phyloP scores from a whole-genome alignment of 2,329 filamentous ascomycete genomes.

The Pseudogymnoascus destructans region DNA sequence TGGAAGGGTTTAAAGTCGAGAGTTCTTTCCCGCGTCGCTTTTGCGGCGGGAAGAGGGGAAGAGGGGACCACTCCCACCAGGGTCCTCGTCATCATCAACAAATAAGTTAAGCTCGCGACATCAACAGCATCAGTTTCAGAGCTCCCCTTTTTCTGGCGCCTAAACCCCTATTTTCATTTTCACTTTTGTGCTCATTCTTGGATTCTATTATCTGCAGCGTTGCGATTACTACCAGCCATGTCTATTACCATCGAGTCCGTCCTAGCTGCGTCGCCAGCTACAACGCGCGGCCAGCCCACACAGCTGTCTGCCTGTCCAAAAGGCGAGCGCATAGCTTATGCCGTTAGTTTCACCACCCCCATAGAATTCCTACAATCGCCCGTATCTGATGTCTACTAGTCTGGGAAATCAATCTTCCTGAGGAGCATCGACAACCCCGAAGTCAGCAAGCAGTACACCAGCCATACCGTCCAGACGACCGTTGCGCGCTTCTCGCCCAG shows the following conservation, averaged over 20 bases:
- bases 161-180: neutral
- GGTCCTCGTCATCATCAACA: conserved; percentile 3
- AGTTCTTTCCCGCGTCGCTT: neutral
- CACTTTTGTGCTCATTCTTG: neutral
- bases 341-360: conserved; percentile 43
- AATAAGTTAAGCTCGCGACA: conserved; percentile 8
- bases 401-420: conserved; percentile 92
- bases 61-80: neutral
- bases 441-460: conserved; percentile 76
- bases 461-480: conserved; percentile 77
- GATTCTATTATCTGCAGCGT: neutral
- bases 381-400: conserved; percentile 36
- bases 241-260: conserved; percentile 53
- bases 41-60: neutral
- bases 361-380: neutral
- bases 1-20: neutral
- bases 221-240: conserved; percentile 16
- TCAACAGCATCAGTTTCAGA: conserved; percentile 3
- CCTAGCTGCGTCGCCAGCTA: conserved; percentile 74
- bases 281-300: conserved; percentile 74
- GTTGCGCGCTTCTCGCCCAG: conserved; percentile 90
- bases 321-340: conserved; percentile 85
- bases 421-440: conserved; percentile 86
- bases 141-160: neutral
- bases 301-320: conserved; percentile 79